Evolutionary conservation across 768 basidiomycete genomes (phyloP), one percentile per base, ranked within the genome.

Genomic region (Hypholoma fasciculare): DNA sequence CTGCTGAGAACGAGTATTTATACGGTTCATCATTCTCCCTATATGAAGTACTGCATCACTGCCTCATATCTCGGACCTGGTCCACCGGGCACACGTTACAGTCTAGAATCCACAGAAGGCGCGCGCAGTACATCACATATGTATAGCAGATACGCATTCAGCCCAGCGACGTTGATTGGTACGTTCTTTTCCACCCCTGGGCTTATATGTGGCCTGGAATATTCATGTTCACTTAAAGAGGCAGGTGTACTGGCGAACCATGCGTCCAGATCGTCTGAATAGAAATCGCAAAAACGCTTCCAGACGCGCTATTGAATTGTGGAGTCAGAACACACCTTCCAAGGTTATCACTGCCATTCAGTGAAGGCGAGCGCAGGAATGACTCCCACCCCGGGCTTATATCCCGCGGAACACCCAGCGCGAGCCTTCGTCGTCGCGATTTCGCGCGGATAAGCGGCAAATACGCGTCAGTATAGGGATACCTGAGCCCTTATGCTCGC

Each of bases 381-480:
- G 30, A 34, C 30, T 34, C 30, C 30, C 30, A 34, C 30, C 30
- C 30, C 30, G 30, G 9, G 9, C 30, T 34, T 7, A 34, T 11
- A 30, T 17, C 13, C 54, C 36, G 54, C 54, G 54, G 54, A 54
- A 48, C 54, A 54, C 36, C 36, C 54, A 27, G 8, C 19, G 17
- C 40, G 12, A 43, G 30, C 26, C 52, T 43, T 19, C 48, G 16
- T 54, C 40, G 52, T 9, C 46, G 19, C 54, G 39, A 52, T 58
- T 54, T 51, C 40, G 56, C 50, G 62, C 59, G 62, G 62, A 63
- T 60, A 63, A 50, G 62, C 62, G 56, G 58, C 43, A 60, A 58
- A 52, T 60, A 58, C 50, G 56, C 49, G 56, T 53, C 48, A 54
- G 55, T 26, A 53, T 40, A 49, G 26, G 42, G 56, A 46, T 37